Evolutionary conservation across 495 filamentous ascomycete species (phyloP).

Genomic region (Lineolata rhizophorae): DNA sequence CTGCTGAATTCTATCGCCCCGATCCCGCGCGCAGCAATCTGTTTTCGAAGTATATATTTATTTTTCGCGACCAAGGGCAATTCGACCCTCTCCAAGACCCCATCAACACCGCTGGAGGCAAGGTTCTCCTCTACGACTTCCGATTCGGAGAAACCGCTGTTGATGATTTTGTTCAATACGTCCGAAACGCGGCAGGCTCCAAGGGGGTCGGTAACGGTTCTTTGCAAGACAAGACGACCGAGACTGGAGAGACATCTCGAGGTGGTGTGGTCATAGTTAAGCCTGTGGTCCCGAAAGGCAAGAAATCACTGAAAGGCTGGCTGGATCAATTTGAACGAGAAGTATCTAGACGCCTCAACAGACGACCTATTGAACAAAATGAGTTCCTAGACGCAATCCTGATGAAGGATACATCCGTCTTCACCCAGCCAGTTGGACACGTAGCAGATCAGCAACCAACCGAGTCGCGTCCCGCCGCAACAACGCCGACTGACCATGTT

Average conservation of each 20-base stretch:
- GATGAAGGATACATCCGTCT: slow-evolving; percentile 42
- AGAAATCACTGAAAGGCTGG: neutral
- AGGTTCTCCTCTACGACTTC: slow-evolving; percentile 41
- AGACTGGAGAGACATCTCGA: slow-evolving; percentile 10
- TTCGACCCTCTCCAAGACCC: slow-evolving; percentile 51
- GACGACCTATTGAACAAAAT: slow-evolving; percentile 68
- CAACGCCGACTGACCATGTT: too few relatives aligned
- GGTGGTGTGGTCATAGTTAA: slow-evolving; percentile 60
- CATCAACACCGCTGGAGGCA: slow-evolving; percentile 64
- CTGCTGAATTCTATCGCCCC: slow-evolving; percentile 42
- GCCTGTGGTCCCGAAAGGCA: slow-evolving; percentile 16
- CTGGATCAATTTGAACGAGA: slow-evolving; percentile 39
- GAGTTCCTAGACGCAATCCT: slow-evolving; percentile 88
- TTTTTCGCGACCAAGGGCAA: slow-evolving; percentile 66
- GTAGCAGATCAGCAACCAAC: too few relatives aligned
- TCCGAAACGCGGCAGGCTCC: slow-evolving; percentile 49
- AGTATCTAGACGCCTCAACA: slow-evolving; percentile 47
- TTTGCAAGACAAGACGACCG: slow-evolving; percentile 31
- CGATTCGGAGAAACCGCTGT: slow-evolving; percentile 42
- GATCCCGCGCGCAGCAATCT: slow-evolving; percentile 40
- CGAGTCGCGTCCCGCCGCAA: too few relatives aligned
- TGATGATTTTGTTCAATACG: slow-evolving; percentile 55
- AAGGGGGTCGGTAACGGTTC: slow-evolving; percentile 44
- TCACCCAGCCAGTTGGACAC: slow-evolving; percentile 42
- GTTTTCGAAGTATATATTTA: slow-evolving; percentile 72